Evolutionary conservation across 1,284 basidiomycete species (phyloP).

Genomic region (Microbotryum lychnidis-dioicae): DNA sequence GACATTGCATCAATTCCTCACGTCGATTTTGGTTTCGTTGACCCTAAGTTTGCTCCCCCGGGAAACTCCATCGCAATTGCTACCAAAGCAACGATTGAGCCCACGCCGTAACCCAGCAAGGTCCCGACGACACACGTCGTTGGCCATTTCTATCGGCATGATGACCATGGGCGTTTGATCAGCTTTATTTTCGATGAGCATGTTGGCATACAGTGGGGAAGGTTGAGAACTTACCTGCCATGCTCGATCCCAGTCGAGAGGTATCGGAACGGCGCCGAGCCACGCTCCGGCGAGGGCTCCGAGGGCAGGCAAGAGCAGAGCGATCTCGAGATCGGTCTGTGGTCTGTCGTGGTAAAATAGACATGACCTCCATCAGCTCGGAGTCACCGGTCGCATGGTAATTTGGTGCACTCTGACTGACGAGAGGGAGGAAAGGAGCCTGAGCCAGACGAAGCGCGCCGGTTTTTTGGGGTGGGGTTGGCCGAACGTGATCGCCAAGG

Average conservation of each 20-base stretch:
- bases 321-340: slow-evolving; percentile 59
- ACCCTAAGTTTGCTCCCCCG: too few species aligned
- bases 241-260: slow-evolving; percentile 88
- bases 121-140: slow-evolving; percentile 31
- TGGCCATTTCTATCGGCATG: slow-evolving; percentile 25
- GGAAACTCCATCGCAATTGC: too few species aligned
- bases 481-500: slow-evolving; percentile 49
- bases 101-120: slow-evolving; percentile 23
- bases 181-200: neutral
- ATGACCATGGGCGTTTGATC: neutral
- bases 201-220: neutral
- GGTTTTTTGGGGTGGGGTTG: slow-evolving; percentile 33
- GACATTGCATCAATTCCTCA: too few species aligned
- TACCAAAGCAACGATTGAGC: slow-evolving; percentile 14
- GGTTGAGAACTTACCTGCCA: slow-evolving; percentile 65
- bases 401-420: slow-evolving; percentile 44
- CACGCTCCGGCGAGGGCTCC: slow-evolving; percentile 68
- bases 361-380: too few species aligned
- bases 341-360: slow-evolving; percentile 45
- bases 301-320: slow-evolving; percentile 65
- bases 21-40: neutral
- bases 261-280: slow-evolving; percentile 69
- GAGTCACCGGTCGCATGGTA: too few species aligned
- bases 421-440: slow-evolving; percentile 70
- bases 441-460: slow-evolving; percentile 50